Evolutionary conservation across 1,139 yeast species (phyloP).

Genomic region (Blastobotrys capitulatus): DNA sequence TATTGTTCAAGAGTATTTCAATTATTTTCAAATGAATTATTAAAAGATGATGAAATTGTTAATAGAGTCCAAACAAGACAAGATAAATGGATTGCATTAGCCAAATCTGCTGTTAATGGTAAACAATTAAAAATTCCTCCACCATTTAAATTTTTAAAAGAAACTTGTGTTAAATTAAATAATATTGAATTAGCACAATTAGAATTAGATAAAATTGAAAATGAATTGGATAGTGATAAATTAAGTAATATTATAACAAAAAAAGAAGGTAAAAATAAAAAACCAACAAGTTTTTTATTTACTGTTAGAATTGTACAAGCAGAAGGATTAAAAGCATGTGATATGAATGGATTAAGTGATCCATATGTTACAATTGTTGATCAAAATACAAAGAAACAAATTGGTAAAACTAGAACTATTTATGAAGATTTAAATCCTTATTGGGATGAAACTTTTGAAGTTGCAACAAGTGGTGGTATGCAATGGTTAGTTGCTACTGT

Average conservation of each 20-base stretch:
- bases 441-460: constrained; percentile 87
- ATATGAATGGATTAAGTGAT: constrained; percentile 50
- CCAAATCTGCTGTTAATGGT: constrained; percentile 41
- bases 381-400: constrained; percentile 47
- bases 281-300: constrained; percentile 49
- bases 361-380: constrained; percentile 69
- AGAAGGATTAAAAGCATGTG: constrained; percentile 56
- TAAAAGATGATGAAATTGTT: constrained; percentile 32
- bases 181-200: constrained; percentile 59
- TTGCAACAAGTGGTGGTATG: constrained; percentile 36
- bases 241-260: constrained; percentile 45
- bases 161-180: constrained; percentile 72
- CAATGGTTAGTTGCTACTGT: constrained; percentile 51
- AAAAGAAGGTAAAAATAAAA: constrained; percentile 28
- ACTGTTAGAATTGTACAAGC: constrained; percentile 65
- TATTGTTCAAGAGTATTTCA: constrained; percentile 48
- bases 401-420: constrained; percentile 69
- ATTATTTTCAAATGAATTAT: constrained; percentile 44
- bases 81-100: constrained; percentile 37
- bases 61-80: constrained; percentile 26
- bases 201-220: constrained; percentile 57
- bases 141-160: constrained; percentile 56
- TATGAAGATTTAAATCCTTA: constrained; percentile 62
- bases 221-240: constrained; percentile 54
- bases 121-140: constrained; percentile 36